Evolutionary conservation across 2,329 filamentous ascomycete species (phyloP), one percentile per base, ranked within the genome.

Genomic region (Penicillium sp.): DNA sequence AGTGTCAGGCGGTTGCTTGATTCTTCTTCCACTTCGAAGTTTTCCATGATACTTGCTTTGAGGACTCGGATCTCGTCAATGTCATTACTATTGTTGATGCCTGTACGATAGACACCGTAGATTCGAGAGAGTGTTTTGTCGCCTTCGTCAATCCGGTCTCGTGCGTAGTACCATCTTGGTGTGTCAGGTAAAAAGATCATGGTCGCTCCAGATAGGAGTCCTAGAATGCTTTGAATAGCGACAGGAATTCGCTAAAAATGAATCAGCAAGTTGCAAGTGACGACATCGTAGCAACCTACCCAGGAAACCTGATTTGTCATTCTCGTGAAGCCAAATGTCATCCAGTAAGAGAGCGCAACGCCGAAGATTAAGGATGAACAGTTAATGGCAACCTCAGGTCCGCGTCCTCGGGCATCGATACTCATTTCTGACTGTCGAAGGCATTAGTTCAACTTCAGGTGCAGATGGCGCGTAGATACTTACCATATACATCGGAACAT

Each of bases 91-190:
- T 19, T 22, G 35, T 42, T 21, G n/a, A 48, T 45, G 9, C 37
- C 31, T 21, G 19, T 24, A 16, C 31, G 29, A 14, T 37, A 8
- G 27, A 22, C 19, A 58, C 56, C 55, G 14, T 56, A 54, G 13
- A 61, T 24, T 21, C 58, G 55, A 14, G 59, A 61, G 21, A 37
- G 48, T 5, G 43, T 58, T 26, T 47, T 27, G 19, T 54, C 55
- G 11, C 55, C 55, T 24, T 58, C 51, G 9, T 46, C 44, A 14
- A 42, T 50, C 11, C 47, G 42, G 3, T 46, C 47, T 9, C 48
- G 47, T 5, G 66, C 65, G 47, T 72, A 73, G 54, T 73, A 73
- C 70, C 68, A 74, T 51, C 69, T 57, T 11, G 71, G 71, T 1
- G 69, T 71, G 39, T 73, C 69, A 1, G 71, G 72, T 3, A 68